Evolutionary conservation across 2,329 filamentous ascomycete species (phyloP).

Genomic region (Sporothrix humicola): DNA sequence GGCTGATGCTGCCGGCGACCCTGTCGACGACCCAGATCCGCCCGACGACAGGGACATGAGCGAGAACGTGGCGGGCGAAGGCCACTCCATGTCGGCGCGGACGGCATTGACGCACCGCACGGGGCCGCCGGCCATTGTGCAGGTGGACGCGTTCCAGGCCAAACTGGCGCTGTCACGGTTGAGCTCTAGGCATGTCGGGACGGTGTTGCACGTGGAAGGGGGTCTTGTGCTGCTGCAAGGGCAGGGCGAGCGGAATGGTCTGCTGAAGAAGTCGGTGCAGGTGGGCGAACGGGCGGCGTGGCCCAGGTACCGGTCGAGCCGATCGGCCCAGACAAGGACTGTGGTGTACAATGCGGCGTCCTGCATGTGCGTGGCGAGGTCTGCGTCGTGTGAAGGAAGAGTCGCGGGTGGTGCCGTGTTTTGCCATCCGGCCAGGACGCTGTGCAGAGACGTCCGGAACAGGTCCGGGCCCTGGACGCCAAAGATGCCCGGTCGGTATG

Average conservation of each 20-base stretch:
- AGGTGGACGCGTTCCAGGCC: constrained; percentile 36
- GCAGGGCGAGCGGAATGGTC: constrained; percentile 37
- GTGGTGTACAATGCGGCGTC: constrained; percentile 38
- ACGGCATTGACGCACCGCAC: constrained; percentile 22
- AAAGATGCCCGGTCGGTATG: constrained; percentile 37
- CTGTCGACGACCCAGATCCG: not conserved
- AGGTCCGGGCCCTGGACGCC: constrained; percentile 37
- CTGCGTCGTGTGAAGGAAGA: not conserved
- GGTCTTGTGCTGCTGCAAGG: constrained; percentile 31
- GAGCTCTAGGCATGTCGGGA: constrained; percentile 17
- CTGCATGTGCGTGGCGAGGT: constrained; percentile 34
- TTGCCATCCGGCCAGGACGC: not conserved
- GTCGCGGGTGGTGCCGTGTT: constrained; percentile 32
- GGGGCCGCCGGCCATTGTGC: constrained; percentile 32
- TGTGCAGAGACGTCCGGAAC: constrained; percentile 31
- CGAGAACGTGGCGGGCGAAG: not conserved
- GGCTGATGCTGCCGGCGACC: not conserved
- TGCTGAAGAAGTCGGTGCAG: constrained; percentile 36
- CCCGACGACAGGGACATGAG: not conserved
- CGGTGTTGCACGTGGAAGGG: constrained; percentile 31
- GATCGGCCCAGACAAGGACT: constrained; percentile 37
- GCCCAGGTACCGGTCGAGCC: constrained; percentile 37
- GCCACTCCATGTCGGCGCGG: not conserved
- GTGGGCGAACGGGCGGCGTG: constrained; percentile 33
- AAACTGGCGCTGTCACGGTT: constrained; percentile 19